Evolutionary conservation across 345 rosid genomes (phyloP).

Genomic region (Melaleuca alternifolia): DNA sequence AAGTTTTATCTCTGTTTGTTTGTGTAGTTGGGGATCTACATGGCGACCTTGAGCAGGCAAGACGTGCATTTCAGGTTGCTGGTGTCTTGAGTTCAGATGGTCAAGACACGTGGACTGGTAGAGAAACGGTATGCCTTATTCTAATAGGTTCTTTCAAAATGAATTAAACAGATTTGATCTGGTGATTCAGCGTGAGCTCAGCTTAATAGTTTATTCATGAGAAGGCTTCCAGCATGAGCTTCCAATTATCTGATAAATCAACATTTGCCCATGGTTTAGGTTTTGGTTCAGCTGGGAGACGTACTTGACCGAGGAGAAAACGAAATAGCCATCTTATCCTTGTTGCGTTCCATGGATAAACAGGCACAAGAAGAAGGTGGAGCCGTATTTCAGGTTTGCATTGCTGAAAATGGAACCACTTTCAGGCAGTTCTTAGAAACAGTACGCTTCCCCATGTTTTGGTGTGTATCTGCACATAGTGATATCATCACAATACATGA

Average conservation of each 20-base stretch:
- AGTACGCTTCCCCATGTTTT: background rate
- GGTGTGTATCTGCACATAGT: background rate
- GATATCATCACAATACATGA: background rate
- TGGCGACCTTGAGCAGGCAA: slow-evolving; percentile 79
- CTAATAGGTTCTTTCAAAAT: background rate
- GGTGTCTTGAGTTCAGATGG: slow-evolving; percentile 78
- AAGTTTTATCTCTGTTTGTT: background rate
- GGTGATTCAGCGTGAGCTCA: background rate
- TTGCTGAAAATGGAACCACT: background rate
- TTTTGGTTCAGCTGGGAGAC: slow-evolving; percentile 84
- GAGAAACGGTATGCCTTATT: slow-evolving; percentile 42
- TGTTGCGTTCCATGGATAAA: slow-evolving; percentile 51
- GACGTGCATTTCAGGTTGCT: slow-evolving; percentile 65
- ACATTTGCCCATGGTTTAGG: slow-evolving; percentile 21
- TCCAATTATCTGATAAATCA: background rate
- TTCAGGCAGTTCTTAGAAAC: background rate
- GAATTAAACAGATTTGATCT: background rate
- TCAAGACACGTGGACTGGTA: slow-evolving; percentile 67
- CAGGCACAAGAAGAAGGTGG: slow-evolving; percentile 87
- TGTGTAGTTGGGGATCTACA: slow-evolving; percentile 76
- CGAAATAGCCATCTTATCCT: slow-evolving; percentile 77
- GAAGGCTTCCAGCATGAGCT: background rate
- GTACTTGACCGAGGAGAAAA: slow-evolving; percentile 85
- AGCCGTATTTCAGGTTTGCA: slow-evolving; percentile 81
- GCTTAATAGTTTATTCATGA: background rate